Conservation (phyloP, 139 green algal genomes). For the Tetradesmus lagerheimii region DNA sequence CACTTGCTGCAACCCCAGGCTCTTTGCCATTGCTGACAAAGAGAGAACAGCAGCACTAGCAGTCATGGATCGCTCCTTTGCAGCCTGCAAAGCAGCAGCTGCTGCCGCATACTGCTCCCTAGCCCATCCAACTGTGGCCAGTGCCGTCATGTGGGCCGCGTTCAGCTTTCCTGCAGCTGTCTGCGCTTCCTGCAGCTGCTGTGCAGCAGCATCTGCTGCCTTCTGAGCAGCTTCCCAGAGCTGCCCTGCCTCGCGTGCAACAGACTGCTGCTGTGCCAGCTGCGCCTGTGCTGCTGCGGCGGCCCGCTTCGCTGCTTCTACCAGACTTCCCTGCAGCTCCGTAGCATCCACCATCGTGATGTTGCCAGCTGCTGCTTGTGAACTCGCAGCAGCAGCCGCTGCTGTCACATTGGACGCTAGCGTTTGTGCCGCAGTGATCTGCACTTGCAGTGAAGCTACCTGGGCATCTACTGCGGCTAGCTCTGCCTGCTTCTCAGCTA, state of each 20-base stretch:
- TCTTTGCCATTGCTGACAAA: slow-evolving; percentile 15
- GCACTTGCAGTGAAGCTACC: neutral
- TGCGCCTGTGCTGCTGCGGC: slow-evolving; percentile 4
- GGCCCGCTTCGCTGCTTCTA: neutral
- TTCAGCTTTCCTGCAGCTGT: slow-evolving; percentile 34
- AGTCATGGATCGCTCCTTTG: slow-evolving; percentile 24
- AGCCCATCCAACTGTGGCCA: neutral
- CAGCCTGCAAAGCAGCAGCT: slow-evolving; percentile 18
- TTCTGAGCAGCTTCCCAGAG: neutral
- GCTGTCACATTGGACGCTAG: slow-evolving; percentile 23
- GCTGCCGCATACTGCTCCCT: neutral
- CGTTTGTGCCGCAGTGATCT: neutral
- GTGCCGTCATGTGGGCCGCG: neutral
- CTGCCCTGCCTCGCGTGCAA: neutral
- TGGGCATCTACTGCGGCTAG: slow-evolving; percentile 22
- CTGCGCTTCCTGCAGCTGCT: slow-evolving; percentile 22
- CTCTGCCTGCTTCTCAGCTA: neutral
- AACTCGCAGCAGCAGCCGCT: neutral
- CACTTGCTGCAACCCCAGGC: neutral
- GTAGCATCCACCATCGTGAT: neutral
- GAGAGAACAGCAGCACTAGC: neutral
- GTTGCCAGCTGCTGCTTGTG: neutral
- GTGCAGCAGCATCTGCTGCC: slow-evolving; percentile 25
- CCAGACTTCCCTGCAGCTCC: neutral
- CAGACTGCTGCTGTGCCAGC: slow-evolving; percentile 9